phyloP scores from a whole-genome alignment of 2,329 filamentous ascomycete genomes.

The Nannizzia gypsea region DNA sequence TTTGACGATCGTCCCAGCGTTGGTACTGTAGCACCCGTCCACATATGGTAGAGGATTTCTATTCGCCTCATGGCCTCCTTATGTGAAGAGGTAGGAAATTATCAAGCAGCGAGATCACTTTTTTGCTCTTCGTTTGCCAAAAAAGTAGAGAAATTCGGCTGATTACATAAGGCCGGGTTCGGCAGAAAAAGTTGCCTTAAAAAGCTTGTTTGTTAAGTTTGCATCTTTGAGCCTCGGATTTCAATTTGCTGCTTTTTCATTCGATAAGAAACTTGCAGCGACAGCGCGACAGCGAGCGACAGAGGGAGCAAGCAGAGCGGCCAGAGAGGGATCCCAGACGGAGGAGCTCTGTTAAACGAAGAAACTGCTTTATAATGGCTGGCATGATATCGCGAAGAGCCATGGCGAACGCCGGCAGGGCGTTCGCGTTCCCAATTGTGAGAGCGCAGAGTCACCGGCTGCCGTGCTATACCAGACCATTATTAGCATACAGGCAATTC shows the following conservation, averaged over 20 bases:
- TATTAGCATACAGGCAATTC: conserved; percentile 6
- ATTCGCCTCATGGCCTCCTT: too few relatives aligned
- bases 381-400: conserved; percentile 4
- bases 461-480: neutral
- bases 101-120: neutral
- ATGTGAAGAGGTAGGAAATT: too few relatives aligned
- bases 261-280: neutral
- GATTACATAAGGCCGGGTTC: conserved; percentile 2
- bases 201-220: conserved; percentile 10
- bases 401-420: conserved; percentile 2
- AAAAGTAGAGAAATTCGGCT: neutral
- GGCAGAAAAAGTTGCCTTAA: neutral
- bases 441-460: conserved; percentile 4
- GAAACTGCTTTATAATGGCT: neutral
- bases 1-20: neutral
- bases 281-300: neutral
- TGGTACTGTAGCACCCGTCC: neutral
- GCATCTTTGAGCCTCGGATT: conserved; percentile 3
- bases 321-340: neutral
- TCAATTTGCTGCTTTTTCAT: conserved; percentile 5
- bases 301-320: neutral
- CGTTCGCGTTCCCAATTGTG: neutral
- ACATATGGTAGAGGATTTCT: too few relatives aligned
- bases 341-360: neutral
- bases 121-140: neutral